Base-by-base conservation (phyloP, 192 early-diverging fungal genomes). In the Dissophora ornata region DNA sequence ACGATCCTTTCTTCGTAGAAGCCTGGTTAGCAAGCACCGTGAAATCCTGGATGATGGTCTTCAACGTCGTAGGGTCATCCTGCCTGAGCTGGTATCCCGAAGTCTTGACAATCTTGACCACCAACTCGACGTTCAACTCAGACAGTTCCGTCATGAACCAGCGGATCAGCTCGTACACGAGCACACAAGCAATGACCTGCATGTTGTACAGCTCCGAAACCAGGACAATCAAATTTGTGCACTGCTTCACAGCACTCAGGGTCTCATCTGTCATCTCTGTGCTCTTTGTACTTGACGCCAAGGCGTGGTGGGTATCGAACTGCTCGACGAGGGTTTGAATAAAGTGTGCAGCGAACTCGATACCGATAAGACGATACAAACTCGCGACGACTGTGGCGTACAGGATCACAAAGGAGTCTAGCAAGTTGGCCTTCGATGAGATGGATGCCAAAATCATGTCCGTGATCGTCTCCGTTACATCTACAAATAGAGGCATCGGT, bases 141-240 rank as follows among this genome's bases (percentile, higher is more conserved):
- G 85, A 84, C 36, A 98, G 78, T 12, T 91, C 83, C 22, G 74
- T 64, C 70, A 91, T 88, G 50, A 94, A 86, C 61, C 85, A 52
- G 8, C 89, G 84, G 25, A 98, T 83, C 26, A 98, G 57, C 62
- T 98, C 96, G 74, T 96, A 98, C 0, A 98, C 79, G 18, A 99
- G 85, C 25, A 93, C 84, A 70, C 90, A 92, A n/a, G 95, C 89
- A 33, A 92, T 60, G 13, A 94, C 90, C 55, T 91, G 89, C 78
- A 98, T 98, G 75, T 95, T 94, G 84, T 97, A 97, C 42, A 97
- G 75, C 62, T 93, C 93, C 3, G 91, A 87, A 16, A 96, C 79
- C 44, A 97, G 82, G 6, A 91, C 91, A 29, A 93, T 79, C 46
- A 98, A 64, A 67, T 97, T 97, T 29, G 83, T 90, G 61, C 91